Percentiles rank a stretch among this genome's conserved stretches.
These are phyloP conservation scores for Pinus albicaulis DNA, from an alignment of 75 land plant species.

Conservation along the genomic window DNA sequence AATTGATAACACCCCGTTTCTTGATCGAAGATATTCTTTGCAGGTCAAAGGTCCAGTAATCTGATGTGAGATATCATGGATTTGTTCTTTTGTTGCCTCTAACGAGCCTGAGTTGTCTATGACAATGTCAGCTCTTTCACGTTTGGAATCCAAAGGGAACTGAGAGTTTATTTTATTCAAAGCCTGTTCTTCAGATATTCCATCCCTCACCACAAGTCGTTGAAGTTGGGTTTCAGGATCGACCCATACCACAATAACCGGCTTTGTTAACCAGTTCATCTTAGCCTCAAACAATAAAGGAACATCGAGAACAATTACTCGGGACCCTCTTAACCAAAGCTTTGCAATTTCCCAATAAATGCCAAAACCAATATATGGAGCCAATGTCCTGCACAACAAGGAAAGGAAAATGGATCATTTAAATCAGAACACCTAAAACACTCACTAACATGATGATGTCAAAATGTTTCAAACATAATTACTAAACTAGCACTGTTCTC, in stretches of 20 bases:
- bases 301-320: slow-evolving; percentile 75
- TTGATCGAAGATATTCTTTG: slow-evolving; percentile 67
- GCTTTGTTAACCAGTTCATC: slow-evolving; percentile 71
- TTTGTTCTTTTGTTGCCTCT: slow-evolving; percentile 58
- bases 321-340: slow-evolving; percentile 77
- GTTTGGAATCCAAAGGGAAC: slow-evolving; percentile 68
- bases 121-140: slow-evolving; percentile 70
- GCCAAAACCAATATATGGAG: slow-evolving; percentile 74
- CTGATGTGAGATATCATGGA: slow-evolving; percentile 37
- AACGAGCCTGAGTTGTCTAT: slow-evolving; percentile 84
- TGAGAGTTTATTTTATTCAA: slow-evolving; percentile 75
- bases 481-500: too few relatives aligned
- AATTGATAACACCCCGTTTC: slow-evolving; percentile 44
- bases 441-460: too few relatives aligned
- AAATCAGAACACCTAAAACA: too few relatives aligned
- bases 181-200: slow-evolving; percentile 70
- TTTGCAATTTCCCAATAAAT: slow-evolving; percentile 68
- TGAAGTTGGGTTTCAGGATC: slow-evolving; percentile 81
- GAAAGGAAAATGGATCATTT: neutral
- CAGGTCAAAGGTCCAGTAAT: slow-evolving; percentile 61
- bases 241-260: slow-evolving; percentile 91
- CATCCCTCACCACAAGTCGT: slow-evolving; percentile 75
- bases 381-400: slow-evolving; percentile 54
- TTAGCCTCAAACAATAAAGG: slow-evolving; percentile 92
- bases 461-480: too few relatives aligned